phyloP scores from a whole-genome alignment of 2,329 filamentous ascomycete species.

The Fusarium nelsonii region DNA sequence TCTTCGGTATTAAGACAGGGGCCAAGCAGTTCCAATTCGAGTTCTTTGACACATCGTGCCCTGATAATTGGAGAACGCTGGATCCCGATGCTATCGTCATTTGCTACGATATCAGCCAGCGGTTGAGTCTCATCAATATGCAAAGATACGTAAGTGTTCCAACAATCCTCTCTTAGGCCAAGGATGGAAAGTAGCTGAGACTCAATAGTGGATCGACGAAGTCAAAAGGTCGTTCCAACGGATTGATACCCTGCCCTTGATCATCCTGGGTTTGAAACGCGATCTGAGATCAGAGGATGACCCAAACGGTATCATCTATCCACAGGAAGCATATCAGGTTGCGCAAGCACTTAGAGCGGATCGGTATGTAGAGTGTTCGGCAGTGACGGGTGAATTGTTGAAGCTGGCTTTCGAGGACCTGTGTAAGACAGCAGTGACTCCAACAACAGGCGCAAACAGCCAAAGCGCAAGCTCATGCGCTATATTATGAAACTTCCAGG shows the following conservation, averaged over 20 bases:
- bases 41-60: constrained; percentile 70
- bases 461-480: constrained; percentile 68
- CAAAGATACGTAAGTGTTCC: constrained; percentile 63
- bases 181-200: not conserved
- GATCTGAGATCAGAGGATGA: constrained; percentile 70
- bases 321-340: constrained; percentile 69
- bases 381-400: constrained; percentile 69
- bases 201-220: constrained; percentile 68
- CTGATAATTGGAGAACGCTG: constrained; percentile 70
- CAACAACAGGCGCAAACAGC: constrained; percentile 60
- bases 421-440: constrained; percentile 66
- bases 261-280: constrained; percentile 71
- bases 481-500: constrained; percentile 57
- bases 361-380: constrained; percentile 74
- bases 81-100: constrained; percentile 69
- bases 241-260: constrained; percentile 64
- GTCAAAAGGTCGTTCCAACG: constrained; percentile 62
- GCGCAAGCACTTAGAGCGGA: constrained; percentile 71
- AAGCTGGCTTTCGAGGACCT: constrained; percentile 71
- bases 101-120: constrained; percentile 72
- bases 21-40: constrained; percentile 63
- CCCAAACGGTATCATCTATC: constrained; percentile 71
- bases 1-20: constrained; percentile 65
- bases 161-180: not conserved
- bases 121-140: constrained; percentile 69